Base-by-base conservation (phyloP, 2,329 filamentous ascomycete genomes). In the Scytalidium lignicola region DNA sequence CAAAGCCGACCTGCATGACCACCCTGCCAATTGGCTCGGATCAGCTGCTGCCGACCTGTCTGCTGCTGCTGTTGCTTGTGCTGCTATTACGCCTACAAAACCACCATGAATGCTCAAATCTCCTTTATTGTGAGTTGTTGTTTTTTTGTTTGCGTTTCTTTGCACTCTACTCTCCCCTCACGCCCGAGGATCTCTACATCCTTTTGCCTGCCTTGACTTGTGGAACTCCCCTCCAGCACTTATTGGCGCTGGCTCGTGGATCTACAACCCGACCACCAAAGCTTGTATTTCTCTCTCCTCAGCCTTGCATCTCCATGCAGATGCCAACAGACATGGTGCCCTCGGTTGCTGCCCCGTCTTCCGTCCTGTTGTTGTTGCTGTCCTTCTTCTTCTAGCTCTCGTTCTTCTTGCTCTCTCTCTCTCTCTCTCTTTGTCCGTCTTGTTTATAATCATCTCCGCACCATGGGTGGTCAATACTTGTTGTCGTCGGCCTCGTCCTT, bases 31-130 rank as follows among this genome's bases (percentile, higher is more conserved):
- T 19, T 47, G 49, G 40, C 26, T 21, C 29, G 47, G 55, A 48
- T 58, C 54, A 41, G 48, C 41, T 47, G 44, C 56, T 51, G 51
- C 52, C 51, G 55, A 49, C 51, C 40, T 23, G 50, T 5, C 23
- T 26, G 23, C 23, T 26, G 23, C 23, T n/a, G n/a, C n/a, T n/a
- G n/a, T n/a, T n/a, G n/a, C n/a, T n/a, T n/a, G n/a, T n/a, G n/a
- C n/a, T n/a, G n/a, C n/a, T n/a, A n/a, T n/a, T n/a, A n/a, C n/a
- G n/a, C n/a, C n/a, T 44, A 55, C 49, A 55, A 48, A 48, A 48
- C 44, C 61, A 71, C 52, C 55, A 80, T 80, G 77, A 79, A 76
- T 58, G 75, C 76, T 50, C 75, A 79, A 62, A 74, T 80, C 58
- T 76, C 74, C 23, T 79, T 80, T 56, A 70, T 81, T 63, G 78